phyloP scores from a whole-genome alignment of 306 rosid genomes.

The Quercus rubra region DNA sequence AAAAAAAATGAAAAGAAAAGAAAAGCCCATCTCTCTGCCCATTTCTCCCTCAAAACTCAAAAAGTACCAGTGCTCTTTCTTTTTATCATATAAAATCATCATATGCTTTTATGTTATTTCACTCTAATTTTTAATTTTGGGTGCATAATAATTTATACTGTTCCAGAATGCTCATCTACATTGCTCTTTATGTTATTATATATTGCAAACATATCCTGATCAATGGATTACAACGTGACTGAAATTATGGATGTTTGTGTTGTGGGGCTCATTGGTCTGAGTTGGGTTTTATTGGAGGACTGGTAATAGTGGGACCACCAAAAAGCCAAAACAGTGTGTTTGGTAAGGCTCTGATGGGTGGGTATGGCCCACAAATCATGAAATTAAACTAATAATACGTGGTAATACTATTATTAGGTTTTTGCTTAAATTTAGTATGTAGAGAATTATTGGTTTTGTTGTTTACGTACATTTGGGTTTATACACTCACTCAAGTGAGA shows the following conservation, averaged over 20 bases:
- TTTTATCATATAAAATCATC: neutral
- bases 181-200: conserved; percentile 9
- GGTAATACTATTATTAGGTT: no score
- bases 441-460: neutral
- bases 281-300: conserved; percentile 15
- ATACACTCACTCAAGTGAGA: conserved; percentile 20
- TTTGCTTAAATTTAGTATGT: no score
- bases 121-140: neutral
- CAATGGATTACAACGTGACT: conserved; percentile 16
- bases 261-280: conserved; percentile 35
- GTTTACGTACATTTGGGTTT: neutral
- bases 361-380: conserved; percentile 5
- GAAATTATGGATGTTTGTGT: conserved; percentile 41
- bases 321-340: neutral
- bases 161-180: conserved; percentile 3
- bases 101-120: neutral
- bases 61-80: neutral
- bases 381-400: neutral
- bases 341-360: neutral
- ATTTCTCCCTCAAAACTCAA: neutral
- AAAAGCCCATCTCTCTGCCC: conserved; percentile 20
- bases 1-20: neutral
- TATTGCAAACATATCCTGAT: neutral
- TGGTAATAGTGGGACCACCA: conserved; percentile 19
- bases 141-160: neutral